These are phyloP conservation scores for Cryptococcus maquisensis DNA, from an alignment of 1,284 basidiomycete genomes.

Conservation along the genomic window DNA sequence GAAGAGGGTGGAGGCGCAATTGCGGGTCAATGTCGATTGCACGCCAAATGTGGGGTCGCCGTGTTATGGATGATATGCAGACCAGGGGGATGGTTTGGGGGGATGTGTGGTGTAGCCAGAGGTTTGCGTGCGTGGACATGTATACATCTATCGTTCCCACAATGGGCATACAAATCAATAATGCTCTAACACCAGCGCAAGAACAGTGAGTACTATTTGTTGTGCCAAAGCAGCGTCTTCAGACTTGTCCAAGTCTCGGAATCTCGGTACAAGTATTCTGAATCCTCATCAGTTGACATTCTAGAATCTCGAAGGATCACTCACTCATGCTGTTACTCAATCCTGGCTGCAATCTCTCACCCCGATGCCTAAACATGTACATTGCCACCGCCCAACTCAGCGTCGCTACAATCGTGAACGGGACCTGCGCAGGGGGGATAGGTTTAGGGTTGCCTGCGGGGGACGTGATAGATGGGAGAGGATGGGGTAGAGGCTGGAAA, in stretches of 20 bases:
- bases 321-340: slow-evolving; percentile 60
- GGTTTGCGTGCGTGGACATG: no score
- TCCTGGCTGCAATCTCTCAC: slow-evolving; percentile 86
- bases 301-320: slow-evolving; percentile 12
- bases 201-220: slow-evolving; percentile 53
- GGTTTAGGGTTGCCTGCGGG: slow-evolving; percentile 55
- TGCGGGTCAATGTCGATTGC: no score
- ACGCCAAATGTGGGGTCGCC: no score
- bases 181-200: no score
- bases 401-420: slow-evolving; percentile 85
- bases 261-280: slow-evolving; percentile 68
- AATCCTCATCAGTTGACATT: not conserved
- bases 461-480: slow-evolving; percentile 37
- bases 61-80: no score
- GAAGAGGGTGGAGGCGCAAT: no score
- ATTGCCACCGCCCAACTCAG: slow-evolving; percentile 94
- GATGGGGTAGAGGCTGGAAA: slow-evolving; percentile 36
- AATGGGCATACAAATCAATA: no score
- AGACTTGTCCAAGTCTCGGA: slow-evolving; percentile 69
- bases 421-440: slow-evolving; percentile 70
- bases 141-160: no score
- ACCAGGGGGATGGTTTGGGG: no score
- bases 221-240: slow-evolving; percentile 71
- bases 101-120: no score
- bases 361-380: slow-evolving; percentile 85